Conservation (phyloP, 2,329 filamentous ascomycete genomes). For the Keithomyces neogunnii region DNA sequence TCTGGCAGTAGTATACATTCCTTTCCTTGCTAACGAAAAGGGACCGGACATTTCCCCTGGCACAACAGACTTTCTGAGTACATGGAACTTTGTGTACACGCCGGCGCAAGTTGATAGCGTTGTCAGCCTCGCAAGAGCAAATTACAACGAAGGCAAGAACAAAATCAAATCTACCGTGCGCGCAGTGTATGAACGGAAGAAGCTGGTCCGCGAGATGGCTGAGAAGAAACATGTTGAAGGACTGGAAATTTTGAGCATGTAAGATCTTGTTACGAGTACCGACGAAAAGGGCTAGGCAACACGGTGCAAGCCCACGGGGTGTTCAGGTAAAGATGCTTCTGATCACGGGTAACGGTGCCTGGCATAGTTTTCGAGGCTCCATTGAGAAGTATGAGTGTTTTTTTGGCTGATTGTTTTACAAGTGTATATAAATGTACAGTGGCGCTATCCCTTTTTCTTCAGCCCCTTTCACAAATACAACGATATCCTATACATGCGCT, state of each 20-base stretch:
- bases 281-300: not conserved
- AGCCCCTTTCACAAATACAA: slow-evolving; percentile 3
- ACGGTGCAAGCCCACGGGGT: not conserved
- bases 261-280: not conserved
- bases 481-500: not conserved
- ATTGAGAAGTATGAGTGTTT: not conserved
- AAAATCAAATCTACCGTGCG: slow-evolving; percentile 70
- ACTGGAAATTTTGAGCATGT: slow-evolving; percentile 25
- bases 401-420: slow-evolving; percentile 24
- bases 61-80: slow-evolving; percentile 77
- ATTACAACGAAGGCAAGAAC: slow-evolving; percentile 75
- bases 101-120: slow-evolving; percentile 83
- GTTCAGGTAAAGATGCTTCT: not conserved
- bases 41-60: slow-evolving; percentile 77
- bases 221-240: slow-evolving; percentile 26
- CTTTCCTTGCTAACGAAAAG: slow-evolving; percentile 74
- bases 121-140: slow-evolving; percentile 72
- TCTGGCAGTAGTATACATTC: slow-evolving; percentile 84
- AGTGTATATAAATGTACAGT: slow-evolving; percentile 29
- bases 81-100: slow-evolving; percentile 97
- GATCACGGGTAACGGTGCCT: not conserved
- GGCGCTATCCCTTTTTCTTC: slow-evolving; percentile 2
- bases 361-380: not conserved
- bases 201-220: slow-evolving; percentile 50
- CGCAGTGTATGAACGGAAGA: slow-evolving; percentile 91